phyloP scores from a whole-genome alignment of 2,329 filamentous ascomycete genomes.

The Tolypocladium cylindrosporum region DNA sequence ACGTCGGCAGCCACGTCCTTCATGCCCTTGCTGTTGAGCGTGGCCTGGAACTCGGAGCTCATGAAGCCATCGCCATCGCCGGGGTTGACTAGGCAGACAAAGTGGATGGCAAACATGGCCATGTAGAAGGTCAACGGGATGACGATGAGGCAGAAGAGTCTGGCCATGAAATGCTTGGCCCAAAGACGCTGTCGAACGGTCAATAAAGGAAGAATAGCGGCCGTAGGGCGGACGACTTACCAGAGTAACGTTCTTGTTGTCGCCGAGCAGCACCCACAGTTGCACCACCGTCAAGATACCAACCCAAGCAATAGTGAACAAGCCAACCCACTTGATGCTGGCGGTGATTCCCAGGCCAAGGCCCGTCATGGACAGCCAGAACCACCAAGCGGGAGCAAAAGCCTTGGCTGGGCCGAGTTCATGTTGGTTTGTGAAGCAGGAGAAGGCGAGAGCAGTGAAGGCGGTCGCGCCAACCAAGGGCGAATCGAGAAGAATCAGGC shows the following conservation, averaged over 20 bases:
- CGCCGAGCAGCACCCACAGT: constrained; percentile 89
- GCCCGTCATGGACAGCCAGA: constrained; percentile 85
- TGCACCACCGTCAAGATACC: constrained; percentile 83
- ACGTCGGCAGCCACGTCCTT: constrained; percentile 89
- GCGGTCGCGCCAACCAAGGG: constrained; percentile 90
- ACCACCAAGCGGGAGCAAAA: constrained; percentile 91
- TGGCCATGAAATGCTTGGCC: constrained; percentile 89
- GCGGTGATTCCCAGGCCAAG: constrained; percentile 80
- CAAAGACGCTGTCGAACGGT: constrained; percentile 52
- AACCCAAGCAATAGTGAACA: constrained; percentile 98
- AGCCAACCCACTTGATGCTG: constrained; percentile 97
- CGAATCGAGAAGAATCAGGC: constrained; percentile 91
- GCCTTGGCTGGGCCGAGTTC: constrained; percentile 84
- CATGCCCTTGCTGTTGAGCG: constrained; percentile 94
- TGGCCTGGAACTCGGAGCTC: constrained; percentile 98
- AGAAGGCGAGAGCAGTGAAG: constrained; percentile 81
- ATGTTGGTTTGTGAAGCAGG: constrained; percentile 92
- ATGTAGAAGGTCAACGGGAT: constrained; percentile 88
- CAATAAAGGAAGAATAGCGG: constrained; percentile 2
- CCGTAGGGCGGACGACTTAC: constrained; percentile 30
- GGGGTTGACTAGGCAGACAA: constrained; percentile 83
- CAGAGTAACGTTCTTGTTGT: constrained; percentile 74
- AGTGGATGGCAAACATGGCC: constrained; percentile 96
- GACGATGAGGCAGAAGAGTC: constrained; percentile 82
- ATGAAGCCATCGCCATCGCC: constrained; percentile 98